Percentiles rank a stretch among this genome's conserved stretches.
These are phyloP conservation scores for Erythrobasidium hasegawianum DNA, from an alignment of 1,284 basidiomycete genomes.

Conservation along the genomic window DNA sequence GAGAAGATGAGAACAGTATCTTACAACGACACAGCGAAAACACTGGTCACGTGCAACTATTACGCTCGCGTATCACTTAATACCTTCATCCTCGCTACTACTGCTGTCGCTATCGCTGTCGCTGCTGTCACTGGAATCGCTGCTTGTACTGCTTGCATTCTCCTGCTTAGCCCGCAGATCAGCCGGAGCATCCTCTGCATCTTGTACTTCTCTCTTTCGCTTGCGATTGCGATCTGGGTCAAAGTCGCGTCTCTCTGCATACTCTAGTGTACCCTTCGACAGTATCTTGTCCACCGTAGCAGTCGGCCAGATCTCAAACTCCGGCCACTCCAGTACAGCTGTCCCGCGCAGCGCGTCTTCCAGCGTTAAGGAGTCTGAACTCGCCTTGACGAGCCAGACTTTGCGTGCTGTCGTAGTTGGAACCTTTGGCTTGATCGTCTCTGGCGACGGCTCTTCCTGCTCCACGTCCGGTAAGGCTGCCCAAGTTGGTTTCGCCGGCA, in stretches of 20 bases:
- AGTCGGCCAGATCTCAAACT: slow-evolving; percentile 26
- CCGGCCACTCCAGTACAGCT: slow-evolving; percentile 29
- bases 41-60: not conserved
- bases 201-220: slow-evolving; percentile 15
- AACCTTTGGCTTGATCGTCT: slow-evolving; percentile 2
- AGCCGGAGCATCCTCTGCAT: not conserved
- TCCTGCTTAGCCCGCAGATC: not conserved
- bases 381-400: not conserved
- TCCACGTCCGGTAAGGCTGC: not conserved
- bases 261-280: slow-evolving; percentile 13
- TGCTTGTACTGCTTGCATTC: not conserved
- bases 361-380: not conserved
- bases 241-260: slow-evolving; percentile 5
- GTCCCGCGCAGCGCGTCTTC: slow-evolving; percentile 26
- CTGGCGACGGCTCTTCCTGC: not conserved
- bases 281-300: not conserved
- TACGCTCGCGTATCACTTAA: not conserved
- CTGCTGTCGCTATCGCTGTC: slow-evolving; percentile 5
- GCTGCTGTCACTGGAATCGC: slow-evolving; percentile 2
- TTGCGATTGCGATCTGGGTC: slow-evolving; percentile 10
- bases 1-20: no score
- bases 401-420: slow-evolving; percentile 7
- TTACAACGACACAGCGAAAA: no score
- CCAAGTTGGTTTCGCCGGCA: slow-evolving; percentile 22
- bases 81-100: slow-evolving; percentile 6